Evolutionary conservation across 2,329 filamentous ascomycete genomes (phyloP).

Genomic region (Tolypocladium capitatum): DNA sequence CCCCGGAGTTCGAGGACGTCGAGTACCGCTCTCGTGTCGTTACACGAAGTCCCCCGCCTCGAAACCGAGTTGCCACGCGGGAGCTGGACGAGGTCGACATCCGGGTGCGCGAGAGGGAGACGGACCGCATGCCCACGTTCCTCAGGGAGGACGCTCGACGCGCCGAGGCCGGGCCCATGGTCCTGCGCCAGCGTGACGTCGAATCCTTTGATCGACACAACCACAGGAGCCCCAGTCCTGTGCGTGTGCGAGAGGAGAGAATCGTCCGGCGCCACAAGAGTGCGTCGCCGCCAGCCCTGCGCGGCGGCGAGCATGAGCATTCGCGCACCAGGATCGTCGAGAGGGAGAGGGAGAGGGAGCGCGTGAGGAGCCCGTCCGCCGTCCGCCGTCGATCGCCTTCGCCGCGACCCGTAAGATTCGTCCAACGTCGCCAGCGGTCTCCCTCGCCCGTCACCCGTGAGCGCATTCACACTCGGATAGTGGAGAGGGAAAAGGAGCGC

Average conservation of each 20-base stretch:
- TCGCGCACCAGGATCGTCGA: constrained; percentile 24
- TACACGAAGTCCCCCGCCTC: constrained; percentile 15
- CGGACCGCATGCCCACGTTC: constrained; percentile 34
- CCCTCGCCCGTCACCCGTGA: constrained; percentile 28
- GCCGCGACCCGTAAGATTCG: constrained; percentile 20
- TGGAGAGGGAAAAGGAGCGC: constrained; percentile 31
- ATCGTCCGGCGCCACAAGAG: constrained; percentile 30
- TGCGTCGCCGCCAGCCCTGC: constrained; percentile 22
- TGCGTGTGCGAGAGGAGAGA: constrained; percentile 29
- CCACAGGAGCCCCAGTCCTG: constrained; percentile 29
- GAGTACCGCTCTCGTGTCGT: constrained; percentile 13
- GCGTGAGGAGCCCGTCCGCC: constrained; percentile 23
- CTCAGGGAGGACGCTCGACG: constrained; percentile 36
- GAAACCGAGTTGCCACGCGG: constrained; percentile 4
- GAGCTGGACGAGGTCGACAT: constrained; percentile 26
- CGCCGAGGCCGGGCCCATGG: constrained; percentile 35
- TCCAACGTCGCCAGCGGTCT: constrained; percentile 24
- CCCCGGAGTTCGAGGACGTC: constrained; percentile 10
- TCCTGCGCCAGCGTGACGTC: constrained; percentile 40
- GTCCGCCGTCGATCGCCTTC: constrained; percentile 13
- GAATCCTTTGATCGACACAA: constrained; percentile 40
- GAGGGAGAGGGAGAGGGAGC: constrained; percentile 27
- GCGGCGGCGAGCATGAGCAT: constrained; percentile 20
- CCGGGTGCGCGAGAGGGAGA: constrained; percentile 29
- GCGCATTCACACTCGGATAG: constrained; percentile 34